Percentiles rank a stretch among this genome's conserved stretches.
phyloP scores from a whole-genome alignment of 2,329 filamentous ascomycete species.

The Colletotrichum salicis region DNA sequence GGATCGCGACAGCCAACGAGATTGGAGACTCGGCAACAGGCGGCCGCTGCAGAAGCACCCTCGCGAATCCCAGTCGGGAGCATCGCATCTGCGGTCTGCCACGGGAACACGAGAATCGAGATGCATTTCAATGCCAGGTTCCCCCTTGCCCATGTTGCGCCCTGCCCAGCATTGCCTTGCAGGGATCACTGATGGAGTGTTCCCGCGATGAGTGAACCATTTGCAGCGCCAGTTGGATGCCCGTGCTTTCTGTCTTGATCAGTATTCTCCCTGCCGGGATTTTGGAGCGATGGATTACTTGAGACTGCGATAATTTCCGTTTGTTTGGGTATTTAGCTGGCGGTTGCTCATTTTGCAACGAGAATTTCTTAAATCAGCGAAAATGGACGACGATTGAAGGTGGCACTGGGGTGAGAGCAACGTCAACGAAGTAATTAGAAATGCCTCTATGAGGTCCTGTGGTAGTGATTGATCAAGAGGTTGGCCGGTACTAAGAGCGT shows the following conservation, averaged over 20 bases:
- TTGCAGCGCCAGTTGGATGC: not conserved
- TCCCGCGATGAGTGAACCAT: not conserved
- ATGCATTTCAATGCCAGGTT: not conserved
- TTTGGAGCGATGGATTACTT: not conserved
- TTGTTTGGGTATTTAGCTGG: not conserved
- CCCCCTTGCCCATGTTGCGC: not conserved
- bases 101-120: constrained; percentile 3
- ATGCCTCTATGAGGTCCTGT: not conserved
- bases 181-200: not conserved
- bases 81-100: not conserved
- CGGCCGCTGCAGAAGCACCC: constrained; percentile 15
- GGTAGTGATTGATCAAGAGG: not conserved
- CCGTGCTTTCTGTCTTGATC: not conserved
- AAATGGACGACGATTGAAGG: not conserved
- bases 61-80: not conserved
- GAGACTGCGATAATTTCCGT: not conserved
- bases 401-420: not conserved
- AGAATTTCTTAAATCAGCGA: not conserved
- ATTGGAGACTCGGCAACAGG: not conserved
- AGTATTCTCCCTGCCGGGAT: too few relatives aligned
- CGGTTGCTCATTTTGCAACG: not conserved
- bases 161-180: not conserved
- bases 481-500: not conserved
- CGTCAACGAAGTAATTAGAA: not conserved
- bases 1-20: not conserved